Evolutionary conservation across 2,329 filamentous ascomycete species (phyloP).

Genomic region (Exophiala mesophila): DNA sequence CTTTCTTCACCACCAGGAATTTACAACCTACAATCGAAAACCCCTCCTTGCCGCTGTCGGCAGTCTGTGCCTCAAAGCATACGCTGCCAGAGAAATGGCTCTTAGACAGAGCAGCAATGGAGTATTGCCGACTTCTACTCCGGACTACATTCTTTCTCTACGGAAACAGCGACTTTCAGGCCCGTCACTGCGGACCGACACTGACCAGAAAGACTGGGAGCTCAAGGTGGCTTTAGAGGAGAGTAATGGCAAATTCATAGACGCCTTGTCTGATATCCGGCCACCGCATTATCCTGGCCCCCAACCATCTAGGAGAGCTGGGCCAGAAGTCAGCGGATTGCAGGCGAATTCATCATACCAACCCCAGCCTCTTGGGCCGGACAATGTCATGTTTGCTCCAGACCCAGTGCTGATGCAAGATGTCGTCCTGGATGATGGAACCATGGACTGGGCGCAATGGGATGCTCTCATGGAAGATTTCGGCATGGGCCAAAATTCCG

Average conservation of each 20-base stretch:
- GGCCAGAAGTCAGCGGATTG: too few relatives aligned
- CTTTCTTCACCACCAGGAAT: conserved; percentile 40
- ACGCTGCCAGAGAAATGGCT: conserved; percentile 31
- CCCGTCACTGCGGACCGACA: background rate
- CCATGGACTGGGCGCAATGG: conserved; percentile 28
- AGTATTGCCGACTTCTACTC: conserved; percentile 16
- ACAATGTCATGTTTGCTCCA: conserved; percentile 14
- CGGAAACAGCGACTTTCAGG: conserved; percentile 16
- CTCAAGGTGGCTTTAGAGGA: background rate
- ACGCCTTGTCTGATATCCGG: background rate
- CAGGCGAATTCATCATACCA: conserved; percentile 5
- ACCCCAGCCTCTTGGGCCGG: conserved; percentile 1
- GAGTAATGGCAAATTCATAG: background rate
- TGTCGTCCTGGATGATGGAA: conserved; percentile 14
- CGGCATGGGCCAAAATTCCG: background rate
- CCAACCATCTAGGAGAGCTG: too few relatives aligned
- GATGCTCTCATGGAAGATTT: conserved; percentile 23
- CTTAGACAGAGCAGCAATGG: conserved; percentile 19
- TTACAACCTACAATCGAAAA: conserved; percentile 33
- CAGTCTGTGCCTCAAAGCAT: conserved; percentile 42
- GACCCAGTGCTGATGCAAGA: conserved; percentile 18
- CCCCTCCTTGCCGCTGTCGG: conserved; percentile 42
- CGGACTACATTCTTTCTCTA: conserved; percentile 22
- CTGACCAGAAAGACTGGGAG: background rate
- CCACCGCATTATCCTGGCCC: background rate